Evolutionary conservation across 2,329 filamentous ascomycete genomes (phyloP).

Genomic region (Botryotinia globosa): DNA sequence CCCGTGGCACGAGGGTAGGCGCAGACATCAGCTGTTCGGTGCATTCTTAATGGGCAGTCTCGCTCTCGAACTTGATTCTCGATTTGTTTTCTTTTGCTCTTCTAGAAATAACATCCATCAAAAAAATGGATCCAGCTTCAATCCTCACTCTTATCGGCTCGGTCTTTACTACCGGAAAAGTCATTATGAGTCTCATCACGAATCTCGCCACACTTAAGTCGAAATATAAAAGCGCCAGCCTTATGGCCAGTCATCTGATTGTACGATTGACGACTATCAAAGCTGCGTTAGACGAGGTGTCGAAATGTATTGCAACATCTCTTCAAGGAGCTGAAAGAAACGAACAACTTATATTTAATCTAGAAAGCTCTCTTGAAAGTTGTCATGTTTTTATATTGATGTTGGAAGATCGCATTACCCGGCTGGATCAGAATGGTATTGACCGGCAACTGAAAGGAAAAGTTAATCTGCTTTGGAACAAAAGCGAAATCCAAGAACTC

Average conservation of each 20-base stretch:
- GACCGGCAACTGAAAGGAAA: not conserved
- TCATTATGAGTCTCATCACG: not conserved
- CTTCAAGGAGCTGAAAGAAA: not conserved
- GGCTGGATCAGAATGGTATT: not conserved
- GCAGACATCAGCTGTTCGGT: not conserved
- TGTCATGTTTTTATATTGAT: not conserved
- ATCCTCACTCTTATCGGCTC: not conserved
- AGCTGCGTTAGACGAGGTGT: not conserved
- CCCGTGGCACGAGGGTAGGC: not conserved
- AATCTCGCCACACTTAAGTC: not conserved
- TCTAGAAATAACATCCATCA: not conserved
- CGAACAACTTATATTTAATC: constrained; percentile 5
- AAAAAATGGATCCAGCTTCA: not conserved
- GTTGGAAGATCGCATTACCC: not conserved
- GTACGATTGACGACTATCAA: not conserved
- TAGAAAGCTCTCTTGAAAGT: not conserved
- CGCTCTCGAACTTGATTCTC: not conserved
- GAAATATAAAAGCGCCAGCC: not conserved
- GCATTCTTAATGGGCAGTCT: not conserved
- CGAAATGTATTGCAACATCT: not conserved
- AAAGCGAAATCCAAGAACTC: not conserved
- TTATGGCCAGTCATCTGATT: constrained; percentile 1
- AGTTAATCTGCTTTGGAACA: not conserved
- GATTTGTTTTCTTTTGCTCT: not conserved
- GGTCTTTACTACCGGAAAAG: not conserved